Conservation (phyloP, 345 rosid species). For the Turnera subulata region DNA sequence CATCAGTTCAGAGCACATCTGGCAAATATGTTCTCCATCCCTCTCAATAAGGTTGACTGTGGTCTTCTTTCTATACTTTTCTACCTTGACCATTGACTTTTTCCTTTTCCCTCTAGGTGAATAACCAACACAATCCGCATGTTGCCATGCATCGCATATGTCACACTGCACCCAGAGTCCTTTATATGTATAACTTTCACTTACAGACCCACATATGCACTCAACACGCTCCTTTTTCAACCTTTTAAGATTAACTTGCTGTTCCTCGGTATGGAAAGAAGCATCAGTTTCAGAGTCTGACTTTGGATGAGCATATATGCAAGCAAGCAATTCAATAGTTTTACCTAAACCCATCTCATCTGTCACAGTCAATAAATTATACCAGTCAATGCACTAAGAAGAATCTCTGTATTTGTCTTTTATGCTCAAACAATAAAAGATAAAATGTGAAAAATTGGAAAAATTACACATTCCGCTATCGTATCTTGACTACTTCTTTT, state of each 20-base stretch:
- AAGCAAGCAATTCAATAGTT: conserved; percentile 94
- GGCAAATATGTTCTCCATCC: conserved; percentile 76
- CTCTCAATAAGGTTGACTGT: conserved; percentile 44
- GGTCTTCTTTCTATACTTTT: conserved; percentile 51
- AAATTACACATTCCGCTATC: not conserved
- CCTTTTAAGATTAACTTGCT: conserved; percentile 45
- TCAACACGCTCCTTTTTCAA: conserved; percentile 86
- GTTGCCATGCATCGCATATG: conserved; percentile 99
- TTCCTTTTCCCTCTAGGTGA: conserved; percentile 60
- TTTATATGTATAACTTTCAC: conserved; percentile 64
- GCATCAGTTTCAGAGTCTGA: conserved; percentile 37
- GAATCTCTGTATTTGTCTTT: no score
- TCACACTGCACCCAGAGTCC: conserved; percentile 99
- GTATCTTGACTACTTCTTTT: not conserved
- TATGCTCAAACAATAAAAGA: no score
- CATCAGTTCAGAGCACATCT: conserved; percentile 70
- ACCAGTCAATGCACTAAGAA: conserved; percentile 10
- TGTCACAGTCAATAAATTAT: conserved; percentile 32
- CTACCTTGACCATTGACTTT: conserved; percentile 27
- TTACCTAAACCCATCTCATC: conserved; percentile 99
- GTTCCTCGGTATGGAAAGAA: conserved; percentile 28
- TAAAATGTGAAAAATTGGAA: no score
- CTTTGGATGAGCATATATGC: conserved; percentile 70
- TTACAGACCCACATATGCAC: conserved; percentile 95
- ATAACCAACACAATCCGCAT: conserved; percentile 95